phyloP scores from a whole-genome alignment of 2,329 filamentous ascomycete genomes.

The Botrytis cinerea region DNA sequence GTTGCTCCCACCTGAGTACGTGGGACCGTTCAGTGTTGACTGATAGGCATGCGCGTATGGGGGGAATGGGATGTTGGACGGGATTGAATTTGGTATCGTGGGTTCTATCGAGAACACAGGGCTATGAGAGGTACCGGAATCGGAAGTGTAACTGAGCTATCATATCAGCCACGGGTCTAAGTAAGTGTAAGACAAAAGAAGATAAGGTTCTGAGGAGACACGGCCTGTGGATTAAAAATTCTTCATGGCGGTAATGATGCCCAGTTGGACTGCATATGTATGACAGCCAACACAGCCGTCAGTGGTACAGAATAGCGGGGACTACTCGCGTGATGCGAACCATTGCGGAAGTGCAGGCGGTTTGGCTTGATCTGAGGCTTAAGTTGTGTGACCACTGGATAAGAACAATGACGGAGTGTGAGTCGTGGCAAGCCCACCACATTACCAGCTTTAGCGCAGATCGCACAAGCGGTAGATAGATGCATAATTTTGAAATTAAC shows the following conservation, averaged over 20 bases:
- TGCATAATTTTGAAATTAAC: slow-evolving; percentile 29
- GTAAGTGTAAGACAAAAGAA: slow-evolving; percentile 36
- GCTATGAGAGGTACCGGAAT: slow-evolving; percentile 40
- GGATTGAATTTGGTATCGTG: slow-evolving; percentile 36
- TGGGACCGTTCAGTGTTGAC: slow-evolving; percentile 37
- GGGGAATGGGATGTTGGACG: slow-evolving; percentile 38
- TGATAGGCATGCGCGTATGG: slow-evolving; percentile 40
- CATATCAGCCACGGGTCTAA: slow-evolving; percentile 38
- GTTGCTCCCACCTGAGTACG: slow-evolving; percentile 38
- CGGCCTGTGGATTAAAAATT: slow-evolving; percentile 26
- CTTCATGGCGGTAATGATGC: slow-evolving; percentile 32
- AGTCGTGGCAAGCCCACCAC: slow-evolving; percentile 37
- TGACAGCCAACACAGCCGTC: slow-evolving; percentile 38
- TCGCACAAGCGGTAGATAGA: slow-evolving; percentile 26
- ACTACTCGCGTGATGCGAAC: slow-evolving; percentile 39
- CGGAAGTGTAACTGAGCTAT: slow-evolving; percentile 40
- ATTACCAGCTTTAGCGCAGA: slow-evolving; percentile 30
- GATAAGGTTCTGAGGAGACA: slow-evolving; percentile 35
- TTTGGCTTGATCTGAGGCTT: slow-evolving; percentile 37
- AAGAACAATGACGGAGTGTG: slow-evolving; percentile 31
- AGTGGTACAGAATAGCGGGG: slow-evolving; percentile 35
- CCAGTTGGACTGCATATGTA: slow-evolving; percentile 38
- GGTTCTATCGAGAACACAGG: slow-evolving; percentile 42
- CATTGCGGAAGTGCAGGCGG: slow-evolving; percentile 30
- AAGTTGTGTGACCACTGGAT: slow-evolving; percentile 37